phyloP scores from a whole-genome alignment of 345 rosid species.

The Aegle marmelos region DNA sequence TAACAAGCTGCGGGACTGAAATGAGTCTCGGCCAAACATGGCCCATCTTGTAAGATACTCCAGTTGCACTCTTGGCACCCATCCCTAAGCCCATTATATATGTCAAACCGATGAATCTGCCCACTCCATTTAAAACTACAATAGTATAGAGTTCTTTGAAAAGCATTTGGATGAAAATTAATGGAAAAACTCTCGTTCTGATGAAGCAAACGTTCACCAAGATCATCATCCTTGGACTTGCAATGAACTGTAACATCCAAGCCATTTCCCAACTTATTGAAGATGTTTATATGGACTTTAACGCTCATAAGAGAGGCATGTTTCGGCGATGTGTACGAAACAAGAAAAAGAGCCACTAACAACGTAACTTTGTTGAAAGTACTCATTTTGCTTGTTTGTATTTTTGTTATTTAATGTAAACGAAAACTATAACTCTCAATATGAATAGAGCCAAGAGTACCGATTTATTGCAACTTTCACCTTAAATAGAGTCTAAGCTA shows the following conservation, averaged over 20 bases:
- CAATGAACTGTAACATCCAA: neutral
- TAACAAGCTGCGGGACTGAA: too few relatives aligned
- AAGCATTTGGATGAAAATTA: neutral
- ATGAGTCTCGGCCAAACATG: too few relatives aligned
- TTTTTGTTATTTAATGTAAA: neutral
- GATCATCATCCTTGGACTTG: neutral
- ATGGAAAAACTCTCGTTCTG: neutral
- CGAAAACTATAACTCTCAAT: too few relatives aligned
- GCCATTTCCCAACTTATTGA: neutral
- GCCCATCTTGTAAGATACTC: too few relatives aligned
- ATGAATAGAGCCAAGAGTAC: too few relatives aligned
- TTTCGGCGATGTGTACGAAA: neutral
- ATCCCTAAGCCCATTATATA: neutral
- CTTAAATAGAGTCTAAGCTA: too few relatives aligned
- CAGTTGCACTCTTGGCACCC: neutral
- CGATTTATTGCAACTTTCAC: too few relatives aligned
- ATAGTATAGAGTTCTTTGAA: neutral
- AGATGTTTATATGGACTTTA: neutral
- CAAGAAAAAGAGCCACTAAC: neutral
- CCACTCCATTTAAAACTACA: neutral
- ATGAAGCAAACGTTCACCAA: neutral
- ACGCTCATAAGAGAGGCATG: neutral
- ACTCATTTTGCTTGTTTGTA: neutral
- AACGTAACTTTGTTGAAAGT: neutral
- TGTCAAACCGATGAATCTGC: neutral